Evolutionary conservation across 208 protist genomes (phyloP).

Genomic region (Crithidia brevicula): DNA sequence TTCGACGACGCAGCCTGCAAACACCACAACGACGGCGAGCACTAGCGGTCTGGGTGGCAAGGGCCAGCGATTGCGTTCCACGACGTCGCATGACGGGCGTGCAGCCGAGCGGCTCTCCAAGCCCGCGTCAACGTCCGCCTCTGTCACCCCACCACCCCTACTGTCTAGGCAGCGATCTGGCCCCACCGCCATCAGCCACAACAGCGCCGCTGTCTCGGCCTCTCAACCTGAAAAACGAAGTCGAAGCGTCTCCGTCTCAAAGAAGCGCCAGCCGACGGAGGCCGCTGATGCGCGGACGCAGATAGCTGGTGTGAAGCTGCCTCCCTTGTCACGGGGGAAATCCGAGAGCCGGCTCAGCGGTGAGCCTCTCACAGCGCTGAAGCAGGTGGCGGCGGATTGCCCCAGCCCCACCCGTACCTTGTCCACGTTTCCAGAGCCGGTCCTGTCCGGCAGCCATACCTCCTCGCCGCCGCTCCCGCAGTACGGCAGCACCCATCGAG

Average conservation of each 20-base stretch:
- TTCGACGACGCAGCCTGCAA: too few species aligned
- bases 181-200: neutral
- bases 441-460: neutral
- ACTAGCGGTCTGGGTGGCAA: too few species aligned
- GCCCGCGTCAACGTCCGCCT: too few species aligned
- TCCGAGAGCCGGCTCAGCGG: neutral
- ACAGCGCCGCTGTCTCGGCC: neutral
- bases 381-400: neutral
- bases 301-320: conserved; percentile 5
- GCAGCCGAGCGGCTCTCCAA: too few species aligned
- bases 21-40: neutral
- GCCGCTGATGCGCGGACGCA: neutral
- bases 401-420: neutral
- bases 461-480: neutral
- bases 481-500: too few species aligned
- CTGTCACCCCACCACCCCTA: too few species aligned
- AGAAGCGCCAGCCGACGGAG: conserved; percentile 1
- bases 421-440: neutral
- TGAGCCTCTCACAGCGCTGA: neutral
- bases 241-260: neutral
- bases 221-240: neutral
- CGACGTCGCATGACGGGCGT: too few species aligned
- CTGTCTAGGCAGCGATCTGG: too few species aligned
- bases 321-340: neutral
- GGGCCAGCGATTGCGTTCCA: too few species aligned